These are phyloP conservation scores for Coemansia asiatica DNA, from an alignment of 192 early-diverging fungal genomes.

Conservation along the genomic window DNA sequence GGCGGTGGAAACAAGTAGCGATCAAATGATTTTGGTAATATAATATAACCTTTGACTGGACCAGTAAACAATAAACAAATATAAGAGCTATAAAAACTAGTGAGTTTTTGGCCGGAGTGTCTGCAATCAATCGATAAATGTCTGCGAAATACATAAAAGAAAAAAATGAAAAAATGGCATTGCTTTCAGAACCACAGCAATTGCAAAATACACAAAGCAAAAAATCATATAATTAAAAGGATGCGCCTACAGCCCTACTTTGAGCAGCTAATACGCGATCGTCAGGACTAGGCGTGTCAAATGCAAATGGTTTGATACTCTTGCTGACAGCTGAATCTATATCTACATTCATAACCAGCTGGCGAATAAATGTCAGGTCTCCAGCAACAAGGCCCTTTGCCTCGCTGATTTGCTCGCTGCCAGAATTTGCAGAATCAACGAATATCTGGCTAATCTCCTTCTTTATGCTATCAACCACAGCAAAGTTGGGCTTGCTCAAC, in stretches of 20 bases:
- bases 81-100: not conserved
- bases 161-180: not conserved
- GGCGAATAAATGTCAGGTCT: conserved; percentile 40
- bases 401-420: not conserved
- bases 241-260: conserved; percentile 23
- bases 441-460: conserved; percentile 12
- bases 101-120: too few species aligned
- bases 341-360: conserved; percentile 14
- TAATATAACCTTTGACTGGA: not conserved
- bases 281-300: conserved; percentile 82
- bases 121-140: too few species aligned
- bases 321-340: conserved; percentile 14
- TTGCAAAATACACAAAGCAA: not conserved
- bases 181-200: conserved; percentile 6
- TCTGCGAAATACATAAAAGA: not conserved
- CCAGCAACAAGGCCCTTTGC: conserved; percentile 5
- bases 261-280: conserved; percentile 70
- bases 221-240: not conserved
- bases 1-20: conserved; percentile 7
- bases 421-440: not conserved
- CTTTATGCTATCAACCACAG: not conserved
- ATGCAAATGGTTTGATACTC: conserved; percentile 57
- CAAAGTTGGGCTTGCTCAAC: not conserved
- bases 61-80: not conserved
- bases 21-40: not conserved